Conservation (phyloP, 179 eudicot species). For the Amaranthus tricolor region DNA sequence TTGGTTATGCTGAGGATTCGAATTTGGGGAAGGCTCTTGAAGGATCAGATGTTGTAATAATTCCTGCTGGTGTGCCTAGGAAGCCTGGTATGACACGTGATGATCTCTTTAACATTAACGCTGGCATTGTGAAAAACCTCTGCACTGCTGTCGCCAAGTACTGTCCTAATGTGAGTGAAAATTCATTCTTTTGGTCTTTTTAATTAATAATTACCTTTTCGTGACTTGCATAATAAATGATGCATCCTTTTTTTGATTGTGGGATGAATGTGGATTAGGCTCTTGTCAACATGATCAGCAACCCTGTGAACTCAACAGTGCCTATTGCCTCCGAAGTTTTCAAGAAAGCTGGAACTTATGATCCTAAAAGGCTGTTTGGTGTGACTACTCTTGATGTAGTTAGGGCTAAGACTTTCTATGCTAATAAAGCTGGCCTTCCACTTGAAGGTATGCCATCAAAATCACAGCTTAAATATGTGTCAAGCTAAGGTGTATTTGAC, state of each 20-base stretch:
- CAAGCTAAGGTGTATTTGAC: conserved; percentile 20
- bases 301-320: conserved; percentile 94
- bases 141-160: conserved; percentile 75
- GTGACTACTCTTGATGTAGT: conserved; percentile 94
- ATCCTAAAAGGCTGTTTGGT: conserved; percentile 86
- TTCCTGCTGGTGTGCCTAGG: conserved; percentile 98
- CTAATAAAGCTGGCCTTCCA: conserved; percentile 73
- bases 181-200: not conserved
- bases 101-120: conserved; percentile 95
- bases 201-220: not conserved
- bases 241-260: conserved; percentile 11
- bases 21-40: conserved; percentile 73
- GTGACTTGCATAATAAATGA: not conserved
- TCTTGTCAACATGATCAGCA: conserved; percentile 90
- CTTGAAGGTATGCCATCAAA: conserved; percentile 53
- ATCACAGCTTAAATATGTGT: not conserved
- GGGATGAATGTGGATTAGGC: conserved; percentile 47
- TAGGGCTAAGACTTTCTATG: conserved; percentile 93
- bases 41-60: conserved; percentile 85
- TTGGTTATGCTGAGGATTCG: conserved; percentile 18
- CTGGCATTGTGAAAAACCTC: conserved; percentile 82
- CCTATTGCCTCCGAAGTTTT: conserved; percentile 97
- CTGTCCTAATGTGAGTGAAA: conserved; percentile 68
- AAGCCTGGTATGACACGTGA: conserved; percentile 99
- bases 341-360: conserved; percentile 89